These are phyloP conservation scores for Ceratobasidium sp. DNA, from an alignment of 1,284 basidiomycete genomes.

Conservation along the genomic window DNA sequence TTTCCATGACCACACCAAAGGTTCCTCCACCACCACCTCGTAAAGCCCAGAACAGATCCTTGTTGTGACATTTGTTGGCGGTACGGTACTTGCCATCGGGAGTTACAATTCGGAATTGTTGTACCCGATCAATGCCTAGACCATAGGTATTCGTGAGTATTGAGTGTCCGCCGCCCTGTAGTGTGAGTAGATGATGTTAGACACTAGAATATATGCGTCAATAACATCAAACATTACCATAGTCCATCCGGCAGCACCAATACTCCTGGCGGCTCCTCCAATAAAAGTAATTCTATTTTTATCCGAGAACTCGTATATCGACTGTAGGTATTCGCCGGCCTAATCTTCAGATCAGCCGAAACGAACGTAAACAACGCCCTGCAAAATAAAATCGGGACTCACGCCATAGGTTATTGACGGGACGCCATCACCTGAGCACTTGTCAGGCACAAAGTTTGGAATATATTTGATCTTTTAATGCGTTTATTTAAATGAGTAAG, in stretches of 20 bases:
- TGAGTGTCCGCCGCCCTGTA: constrained; percentile 50
- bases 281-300: constrained; percentile 41
- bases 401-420: constrained; percentile 39
- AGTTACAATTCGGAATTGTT: constrained; percentile 35
- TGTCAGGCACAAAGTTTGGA: constrained; percentile 29
- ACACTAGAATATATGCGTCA: neutral
- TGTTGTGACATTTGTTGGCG: constrained; percentile 46
- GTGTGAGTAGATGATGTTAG: neutral
- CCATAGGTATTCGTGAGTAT: constrained; percentile 34
- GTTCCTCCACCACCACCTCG: constrained; percentile 40
- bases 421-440: constrained; percentile 1
- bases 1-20: constrained; percentile 38
- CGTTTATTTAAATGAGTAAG: too few species aligned
- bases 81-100: constrained; percentile 19
- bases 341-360: neutral
- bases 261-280: constrained; percentile 29
- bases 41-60: constrained; percentile 42
- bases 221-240: neutral
- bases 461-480: constrained; percentile 38
- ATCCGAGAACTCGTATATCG: constrained; percentile 39
- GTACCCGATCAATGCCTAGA: constrained; percentile 33
- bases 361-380: neutral
- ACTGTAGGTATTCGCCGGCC: constrained; percentile 36
- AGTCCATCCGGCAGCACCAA: constrained; percentile 34
- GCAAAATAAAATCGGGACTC: neutral